These are phyloP conservation scores for Apiotrichum porosum DNA, from an alignment of 1,284 basidiomycete genomes.

Conservation along the genomic window DNA sequence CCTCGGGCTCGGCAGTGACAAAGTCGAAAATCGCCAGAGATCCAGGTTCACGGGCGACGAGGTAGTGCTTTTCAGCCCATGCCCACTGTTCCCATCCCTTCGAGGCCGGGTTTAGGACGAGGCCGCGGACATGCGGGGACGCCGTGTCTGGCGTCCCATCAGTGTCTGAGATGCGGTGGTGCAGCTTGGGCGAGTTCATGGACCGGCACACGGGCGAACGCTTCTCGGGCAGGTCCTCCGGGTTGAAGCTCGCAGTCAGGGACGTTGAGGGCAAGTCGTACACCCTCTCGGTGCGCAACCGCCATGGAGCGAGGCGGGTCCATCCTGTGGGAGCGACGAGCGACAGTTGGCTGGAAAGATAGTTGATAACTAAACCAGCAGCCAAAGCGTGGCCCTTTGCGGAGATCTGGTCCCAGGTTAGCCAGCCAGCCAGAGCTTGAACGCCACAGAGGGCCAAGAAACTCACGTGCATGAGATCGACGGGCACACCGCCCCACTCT, in stretches of 20 bases:
- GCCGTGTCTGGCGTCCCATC: not conserved
- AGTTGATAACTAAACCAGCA: constrained; percentile 38
- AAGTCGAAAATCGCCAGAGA: constrained; percentile 33
- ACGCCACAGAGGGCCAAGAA: not conserved
- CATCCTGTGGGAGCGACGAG: constrained; percentile 4
- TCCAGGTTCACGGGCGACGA: constrained; percentile 32
- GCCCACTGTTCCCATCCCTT: constrained; percentile 21
- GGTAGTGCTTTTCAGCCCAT: constrained; percentile 41
- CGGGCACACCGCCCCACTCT: constrained; percentile 35
- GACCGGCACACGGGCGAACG: constrained; percentile 32
- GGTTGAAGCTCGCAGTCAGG: constrained; percentile 10
- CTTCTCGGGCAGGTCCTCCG: constrained; percentile 5
- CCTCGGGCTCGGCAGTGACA: constrained; percentile 16
- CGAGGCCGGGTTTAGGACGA: not conserved
- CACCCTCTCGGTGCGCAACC: constrained; percentile 3
- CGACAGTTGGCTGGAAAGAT: constrained; percentile 30
- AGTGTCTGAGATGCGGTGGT: constrained; percentile 18
- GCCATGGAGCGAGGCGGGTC: constrained; percentile 3
- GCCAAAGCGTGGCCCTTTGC: constrained; percentile 39
- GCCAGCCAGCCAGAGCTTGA: too few relatives aligned
- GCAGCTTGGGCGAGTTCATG: constrained; percentile 31
- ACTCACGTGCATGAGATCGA: constrained; percentile 47
- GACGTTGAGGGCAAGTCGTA: constrained; percentile 8
- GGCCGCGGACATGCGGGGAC: not conserved
- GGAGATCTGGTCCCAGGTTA: constrained; percentile 29